These are phyloP conservation scores for Crithidia expoeki DNA, from an alignment of 208 protist genomes.

Conservation along the genomic window DNA sequence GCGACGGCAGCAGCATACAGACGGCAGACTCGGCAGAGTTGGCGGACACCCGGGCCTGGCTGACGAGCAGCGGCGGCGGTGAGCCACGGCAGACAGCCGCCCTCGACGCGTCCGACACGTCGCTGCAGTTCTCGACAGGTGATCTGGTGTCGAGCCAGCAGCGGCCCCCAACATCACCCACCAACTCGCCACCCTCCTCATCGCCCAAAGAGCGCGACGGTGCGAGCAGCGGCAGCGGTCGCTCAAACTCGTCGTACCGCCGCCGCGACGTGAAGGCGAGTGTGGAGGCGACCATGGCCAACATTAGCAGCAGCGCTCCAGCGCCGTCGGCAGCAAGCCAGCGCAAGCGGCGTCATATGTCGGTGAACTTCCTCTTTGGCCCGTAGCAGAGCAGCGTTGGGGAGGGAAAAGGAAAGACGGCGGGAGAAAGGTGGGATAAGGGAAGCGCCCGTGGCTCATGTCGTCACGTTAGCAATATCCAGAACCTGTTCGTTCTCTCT, in stretches of 20 bases:
- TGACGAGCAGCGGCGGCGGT: slow-evolving; percentile 1
- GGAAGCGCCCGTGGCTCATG: no score
- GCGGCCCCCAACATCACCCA: background rate
- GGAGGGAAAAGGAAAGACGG: background rate
- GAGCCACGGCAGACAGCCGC: background rate
- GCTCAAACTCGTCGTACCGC: slow-evolving; percentile 12
- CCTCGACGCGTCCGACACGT: background rate
- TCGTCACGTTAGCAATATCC: no score
- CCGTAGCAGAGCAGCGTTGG: background rate
- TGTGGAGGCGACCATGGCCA: slow-evolving; percentile 8
- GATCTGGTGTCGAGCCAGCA: background rate
- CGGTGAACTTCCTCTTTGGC: slow-evolving; percentile 16
- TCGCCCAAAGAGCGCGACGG: background rate
- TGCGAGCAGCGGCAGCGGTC: slow-evolving; percentile 5
- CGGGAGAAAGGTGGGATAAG: background rate
- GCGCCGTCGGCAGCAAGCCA: slow-evolving; percentile 9
- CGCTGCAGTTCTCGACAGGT: background rate
- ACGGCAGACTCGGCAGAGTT: background rate
- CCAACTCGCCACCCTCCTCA: background rate
- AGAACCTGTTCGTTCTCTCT: no score
- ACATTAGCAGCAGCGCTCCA: slow-evolving; percentile 11
- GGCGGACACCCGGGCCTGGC: background rate
- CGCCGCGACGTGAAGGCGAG: slow-evolving; percentile 19
- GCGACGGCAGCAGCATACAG: background rate
- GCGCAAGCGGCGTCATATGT: slow-evolving; percentile 15